A percentile compares a stretch with the other conserved stretches of the same genome.
Evolutionary conservation across 352 stramenopile genomes (phyloP).

Genomic region (Pythium dissotocum): DNA sequence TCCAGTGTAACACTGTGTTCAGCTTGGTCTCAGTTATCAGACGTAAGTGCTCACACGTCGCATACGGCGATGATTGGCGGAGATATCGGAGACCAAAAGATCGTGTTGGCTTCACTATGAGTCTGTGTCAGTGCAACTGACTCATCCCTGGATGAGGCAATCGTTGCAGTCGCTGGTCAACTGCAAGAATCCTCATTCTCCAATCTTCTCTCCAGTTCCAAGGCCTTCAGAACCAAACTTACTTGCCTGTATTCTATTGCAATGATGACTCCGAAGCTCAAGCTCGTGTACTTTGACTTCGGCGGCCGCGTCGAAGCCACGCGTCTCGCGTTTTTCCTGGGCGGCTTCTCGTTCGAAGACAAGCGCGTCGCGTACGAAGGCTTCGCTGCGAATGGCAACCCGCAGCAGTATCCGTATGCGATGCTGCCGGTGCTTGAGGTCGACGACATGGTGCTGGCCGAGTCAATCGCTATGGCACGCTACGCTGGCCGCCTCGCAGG

Average conservation of each 20-base stretch:
- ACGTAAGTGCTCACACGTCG: neutral
- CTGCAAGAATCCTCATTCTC: no score
- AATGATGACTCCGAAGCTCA: conserved; percentile 10
- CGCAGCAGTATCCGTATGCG: conserved; percentile 30
- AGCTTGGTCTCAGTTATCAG: neutral
- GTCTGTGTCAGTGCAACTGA: neutral
- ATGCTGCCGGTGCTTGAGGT: conserved; percentile 35
- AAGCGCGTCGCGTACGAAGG: conserved; percentile 24
- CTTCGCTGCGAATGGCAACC: conserved; percentile 18
- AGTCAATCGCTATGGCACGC: conserved; percentile 35
- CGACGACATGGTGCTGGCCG: conserved; percentile 27
- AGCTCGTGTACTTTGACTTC: conserved; percentile 39
- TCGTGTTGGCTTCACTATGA: neutral
- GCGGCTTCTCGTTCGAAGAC: conserved; percentile 37
- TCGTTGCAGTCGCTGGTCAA: neutral
- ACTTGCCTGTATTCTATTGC: neutral
- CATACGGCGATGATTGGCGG: neutral
- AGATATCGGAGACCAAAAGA: neutral
- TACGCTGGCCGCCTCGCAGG: conserved; percentile 36
- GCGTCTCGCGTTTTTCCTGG: conserved; percentile 27
- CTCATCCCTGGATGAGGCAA: neutral
- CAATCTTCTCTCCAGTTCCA: no score
- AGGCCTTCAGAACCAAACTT: neutral
- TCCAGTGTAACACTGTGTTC: neutral
- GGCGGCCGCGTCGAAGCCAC: conserved; percentile 29